Evolutionary conservation across 2,329 filamentous ascomycete species (phyloP), one percentile per base, ranked within the genome.

Genomic region (Zymoseptoria brevis): DNA sequence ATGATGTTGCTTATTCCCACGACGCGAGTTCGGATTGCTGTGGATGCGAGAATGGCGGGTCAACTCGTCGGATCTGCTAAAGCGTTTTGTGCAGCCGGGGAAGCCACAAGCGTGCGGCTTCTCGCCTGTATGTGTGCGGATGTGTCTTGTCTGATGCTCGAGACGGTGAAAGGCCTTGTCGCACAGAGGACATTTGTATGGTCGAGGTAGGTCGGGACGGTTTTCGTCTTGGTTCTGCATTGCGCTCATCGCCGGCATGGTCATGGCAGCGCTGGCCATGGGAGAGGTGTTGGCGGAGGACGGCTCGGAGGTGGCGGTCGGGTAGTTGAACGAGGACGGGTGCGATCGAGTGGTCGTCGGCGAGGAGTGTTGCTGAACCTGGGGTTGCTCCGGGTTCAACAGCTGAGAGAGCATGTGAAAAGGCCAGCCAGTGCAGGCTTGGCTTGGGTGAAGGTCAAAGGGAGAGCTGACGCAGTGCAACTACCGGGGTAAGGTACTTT

Each of bases 141-240:
- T 97, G 76, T 99, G 93, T 69, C 86, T 77, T 60, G 84, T 87
- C 81, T 96, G 93, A 75, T 97, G 93, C 80, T 97, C 93, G 50
- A 99, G 83, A 64, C 94, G 90, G 81, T 97, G 94, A 79, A 99
- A 99, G 62, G 94, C 93, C 82, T 96, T 96, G 71, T 96, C 93
- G 80, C 94, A 99, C 64, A 99, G 84, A 62, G 93, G 92, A 76
- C 93, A 99, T 81, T 97, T 97, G 85, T 99, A 99, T 0, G 93
- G 93, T 58, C 94, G 87, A 60, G 94, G 94, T 57, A 97, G 84
- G 76, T 97, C 93, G 80, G 81, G 90, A 76, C 76, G 83, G 71
- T 89, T 84, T 60, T 86, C 82, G 65, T 80, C 80, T 52, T 85
- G 83, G 53, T 86, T 87, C 82, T 70, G 86, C 79, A 77, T 85